phyloP scores from a whole-genome alignment of 2,329 filamentous ascomycete species.

The Neonectria ditissima region DNA sequence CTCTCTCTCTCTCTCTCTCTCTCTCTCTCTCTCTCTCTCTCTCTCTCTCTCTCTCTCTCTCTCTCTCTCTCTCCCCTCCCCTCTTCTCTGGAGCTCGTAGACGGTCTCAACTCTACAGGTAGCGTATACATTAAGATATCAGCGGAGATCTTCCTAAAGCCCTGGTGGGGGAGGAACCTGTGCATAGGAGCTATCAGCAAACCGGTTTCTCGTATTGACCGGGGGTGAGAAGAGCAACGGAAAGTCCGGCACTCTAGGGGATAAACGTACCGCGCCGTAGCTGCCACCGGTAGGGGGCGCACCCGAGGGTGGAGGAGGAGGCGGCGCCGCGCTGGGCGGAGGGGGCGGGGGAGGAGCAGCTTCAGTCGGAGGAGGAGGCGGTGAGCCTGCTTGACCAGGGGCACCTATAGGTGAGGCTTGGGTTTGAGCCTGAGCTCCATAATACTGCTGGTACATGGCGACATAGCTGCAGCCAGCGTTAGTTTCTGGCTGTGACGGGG shows the following conservation, averaged over 20 bases:
- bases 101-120: not conserved
- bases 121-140: not conserved
- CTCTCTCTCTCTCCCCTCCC: not conserved
- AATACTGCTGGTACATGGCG: slow-evolving; percentile 81
- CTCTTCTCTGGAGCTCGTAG: not conserved
- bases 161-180: slow-evolving; percentile 69
- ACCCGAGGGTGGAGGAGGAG: slow-evolving; percentile 58
- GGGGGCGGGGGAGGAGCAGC: slow-evolving; percentile 74
- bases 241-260: not conserved
- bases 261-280: slow-evolving; percentile 72
- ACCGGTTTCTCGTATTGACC: slow-evolving; percentile 4
- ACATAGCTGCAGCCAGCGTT: slow-evolving; percentile 60
- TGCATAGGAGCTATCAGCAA: slow-evolving; percentile 29
- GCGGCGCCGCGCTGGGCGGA: slow-evolving; percentile 66
- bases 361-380: slow-evolving; percentile 69
- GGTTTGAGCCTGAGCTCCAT: slow-evolving; percentile 60
- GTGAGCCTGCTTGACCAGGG: slow-evolving; percentile 60
- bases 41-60: too few species aligned
- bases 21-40: not conserved
- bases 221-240: not conserved
- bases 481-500: slow-evolving; percentile 27
- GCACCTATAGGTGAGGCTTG: slow-evolving; percentile 58
- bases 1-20: too few species aligned
- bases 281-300: slow-evolving; percentile 59
- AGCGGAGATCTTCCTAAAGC: slow-evolving; percentile 50